These are phyloP conservation scores for Rauvolfia tetraphylla DNA, from an alignment of 257 asterid genomes.

Conservation along the genomic window DNA sequence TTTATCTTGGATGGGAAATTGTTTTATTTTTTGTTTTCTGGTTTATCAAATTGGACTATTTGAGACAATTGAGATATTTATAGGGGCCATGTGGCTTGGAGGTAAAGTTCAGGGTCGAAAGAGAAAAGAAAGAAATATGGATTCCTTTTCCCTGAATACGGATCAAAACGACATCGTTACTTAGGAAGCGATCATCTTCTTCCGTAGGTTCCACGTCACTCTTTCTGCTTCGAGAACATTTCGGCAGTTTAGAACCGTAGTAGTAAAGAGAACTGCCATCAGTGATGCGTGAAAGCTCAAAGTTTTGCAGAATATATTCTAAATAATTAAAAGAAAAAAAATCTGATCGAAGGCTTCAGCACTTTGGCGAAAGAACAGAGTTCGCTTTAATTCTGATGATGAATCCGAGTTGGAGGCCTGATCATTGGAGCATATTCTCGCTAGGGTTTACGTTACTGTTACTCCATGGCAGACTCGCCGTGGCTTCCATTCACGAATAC, in stretches of 20 bases:
- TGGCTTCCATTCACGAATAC: slow-evolving; percentile 35
- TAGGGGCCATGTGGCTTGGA: background rate
- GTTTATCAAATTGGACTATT: too few species aligned
- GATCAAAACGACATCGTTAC: background rate
- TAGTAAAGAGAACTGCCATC: background rate
- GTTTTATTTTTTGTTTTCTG: too few species aligned
- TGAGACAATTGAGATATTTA: background rate
- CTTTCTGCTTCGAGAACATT: background rate
- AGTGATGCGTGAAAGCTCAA: background rate
- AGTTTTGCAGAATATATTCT: background rate
- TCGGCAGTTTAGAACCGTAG: background rate
- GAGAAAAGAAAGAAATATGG: background rate
- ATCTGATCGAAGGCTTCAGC: background rate
- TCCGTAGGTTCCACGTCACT: background rate
- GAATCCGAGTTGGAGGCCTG: background rate
- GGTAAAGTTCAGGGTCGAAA: background rate
- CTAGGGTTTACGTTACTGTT: slow-evolving; percentile 2
- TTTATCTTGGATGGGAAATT: background rate
- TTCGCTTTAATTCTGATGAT: background rate
- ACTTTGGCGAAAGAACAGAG: background rate
- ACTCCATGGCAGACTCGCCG: background rate
- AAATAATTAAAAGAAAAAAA: background rate
- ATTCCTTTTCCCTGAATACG: too few species aligned
- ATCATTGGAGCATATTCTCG: background rate
- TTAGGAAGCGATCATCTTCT: background rate